Conservation (phyloP, 345 rosid genomes). For the Populus simonii region DNA sequence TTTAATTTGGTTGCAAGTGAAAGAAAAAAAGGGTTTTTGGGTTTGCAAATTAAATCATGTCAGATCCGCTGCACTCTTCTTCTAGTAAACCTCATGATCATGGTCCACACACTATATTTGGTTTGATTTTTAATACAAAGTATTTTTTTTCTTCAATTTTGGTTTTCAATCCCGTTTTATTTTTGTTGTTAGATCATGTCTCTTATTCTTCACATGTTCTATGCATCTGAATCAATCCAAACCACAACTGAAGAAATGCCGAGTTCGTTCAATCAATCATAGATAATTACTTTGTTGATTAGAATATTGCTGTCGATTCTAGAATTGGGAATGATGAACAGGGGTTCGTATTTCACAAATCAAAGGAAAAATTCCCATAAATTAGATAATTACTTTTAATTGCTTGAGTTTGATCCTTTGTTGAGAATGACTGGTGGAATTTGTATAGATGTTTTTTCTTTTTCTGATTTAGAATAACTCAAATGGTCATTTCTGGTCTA, state of each 20-base stretch:
- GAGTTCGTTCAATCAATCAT: background rate
- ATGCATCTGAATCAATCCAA: slow-evolving; percentile 38
- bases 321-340: background rate
- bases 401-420: too few species aligned
- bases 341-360: background rate
- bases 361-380: background rate
- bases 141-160: background rate
- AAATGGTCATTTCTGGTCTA: slow-evolving; percentile 35
- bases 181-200: background rate
- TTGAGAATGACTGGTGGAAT: background rate
- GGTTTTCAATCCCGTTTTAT: background rate
- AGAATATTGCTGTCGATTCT: slow-evolving; percentile 10
- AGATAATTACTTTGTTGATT: slow-evolving; percentile 37
- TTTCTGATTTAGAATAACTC: slow-evolving; percentile 59
- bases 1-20: background rate
- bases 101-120: background rate
- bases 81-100: slow-evolving; percentile 5
- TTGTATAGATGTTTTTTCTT: slow-evolving; percentile 26
- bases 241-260: slow-evolving; percentile 68
- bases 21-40: background rate
- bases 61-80: background rate
- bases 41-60: background rate
- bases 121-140: slow-evolving; percentile 10
- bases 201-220: background rate
- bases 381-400: background rate